Percentiles rank a stretch among this genome's conserved stretches.
These are phyloP conservation scores for Pyricularia sp. DNA, from an alignment of 2,329 filamentous ascomycete genomes.

Conservation along the genomic window DNA sequence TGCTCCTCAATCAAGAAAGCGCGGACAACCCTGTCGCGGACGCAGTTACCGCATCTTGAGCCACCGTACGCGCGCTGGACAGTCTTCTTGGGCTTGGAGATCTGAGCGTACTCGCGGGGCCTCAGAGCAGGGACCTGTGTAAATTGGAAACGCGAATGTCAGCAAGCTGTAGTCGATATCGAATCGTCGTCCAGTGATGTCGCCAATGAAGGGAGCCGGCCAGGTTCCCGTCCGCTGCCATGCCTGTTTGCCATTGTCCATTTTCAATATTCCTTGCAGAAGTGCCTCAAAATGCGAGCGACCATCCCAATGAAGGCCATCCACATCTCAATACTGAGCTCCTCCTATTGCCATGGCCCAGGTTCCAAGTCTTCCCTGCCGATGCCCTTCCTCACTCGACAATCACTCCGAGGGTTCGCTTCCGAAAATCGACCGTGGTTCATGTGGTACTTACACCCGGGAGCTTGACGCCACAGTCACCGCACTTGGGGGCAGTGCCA, in stretches of 20 bases:
- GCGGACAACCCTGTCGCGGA: conserved; percentile 93
- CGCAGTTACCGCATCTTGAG: conserved; percentile 96
- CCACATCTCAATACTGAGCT: not conserved
- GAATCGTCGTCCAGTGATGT: not conserved
- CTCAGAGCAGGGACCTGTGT: conserved; percentile 85
- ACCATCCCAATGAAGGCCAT: not conserved
- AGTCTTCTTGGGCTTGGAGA: conserved; percentile 99
- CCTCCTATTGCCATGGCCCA: not conserved
- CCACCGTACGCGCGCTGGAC: conserved; percentile 98
- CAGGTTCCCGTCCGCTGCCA: not conserved
- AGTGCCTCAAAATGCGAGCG: not conserved
- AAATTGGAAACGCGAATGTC: conserved; percentile 8
- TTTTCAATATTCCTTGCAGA: not conserved
- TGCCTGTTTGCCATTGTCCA: not conserved
- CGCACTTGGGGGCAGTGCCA: conserved; percentile 95
- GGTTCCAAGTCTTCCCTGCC: not conserved
- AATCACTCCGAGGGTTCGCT: not conserved
- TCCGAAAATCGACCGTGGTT: not conserved
- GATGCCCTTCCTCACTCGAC: not conserved
- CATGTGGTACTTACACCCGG: conserved; percentile 73
- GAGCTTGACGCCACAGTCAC: conserved; percentile 97
- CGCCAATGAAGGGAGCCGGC: not conserved
- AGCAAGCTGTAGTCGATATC: conserved; percentile 9
- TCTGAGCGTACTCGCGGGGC: conserved; percentile 92
- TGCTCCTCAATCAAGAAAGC: conserved; percentile 99